Evolutionary conservation across 495 filamentous ascomycete genomes (phyloP).

Genomic region (Aspergillus nanangensis): DNA sequence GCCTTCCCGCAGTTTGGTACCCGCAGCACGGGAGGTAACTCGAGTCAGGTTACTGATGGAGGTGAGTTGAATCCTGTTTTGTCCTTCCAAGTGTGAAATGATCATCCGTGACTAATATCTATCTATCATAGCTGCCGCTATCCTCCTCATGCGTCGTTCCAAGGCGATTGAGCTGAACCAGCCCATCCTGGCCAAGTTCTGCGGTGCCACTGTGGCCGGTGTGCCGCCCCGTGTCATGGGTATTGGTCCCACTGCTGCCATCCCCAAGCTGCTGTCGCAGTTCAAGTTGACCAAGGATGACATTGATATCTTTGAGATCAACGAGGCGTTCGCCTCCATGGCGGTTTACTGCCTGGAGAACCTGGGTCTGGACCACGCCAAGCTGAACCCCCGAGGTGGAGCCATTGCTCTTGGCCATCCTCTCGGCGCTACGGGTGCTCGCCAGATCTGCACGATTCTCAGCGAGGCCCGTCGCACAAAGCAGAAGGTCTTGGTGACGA

Average conservation of each 20-base stretch:
- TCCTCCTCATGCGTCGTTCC: conserved; percentile 91
- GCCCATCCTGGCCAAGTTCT: conserved; percentile 92
- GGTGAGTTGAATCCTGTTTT: conserved; percentile 28
- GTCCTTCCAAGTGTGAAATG: neutral
- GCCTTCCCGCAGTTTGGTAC: conserved; percentile 91
- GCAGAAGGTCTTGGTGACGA: conserved; percentile 79
- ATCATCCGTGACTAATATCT: conserved; percentile 4
- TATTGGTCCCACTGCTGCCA: conserved; percentile 88
- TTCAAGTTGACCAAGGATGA: conserved; percentile 76
- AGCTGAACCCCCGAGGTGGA: conserved; percentile 86
- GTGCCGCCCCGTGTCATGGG: conserved; percentile 94
- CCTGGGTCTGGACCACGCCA: conserved; percentile 71
- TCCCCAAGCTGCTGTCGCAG: conserved; percentile 87
- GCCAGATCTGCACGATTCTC: conserved; percentile 81
- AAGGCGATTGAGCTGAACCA: conserved; percentile 83
- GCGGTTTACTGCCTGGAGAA: conserved; percentile 84
- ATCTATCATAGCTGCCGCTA: conserved; percentile 59
- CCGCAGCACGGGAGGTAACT: conserved; percentile 89
- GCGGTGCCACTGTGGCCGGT: conserved; percentile 85
- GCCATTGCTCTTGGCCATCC: conserved; percentile 80
- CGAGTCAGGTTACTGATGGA: conserved; percentile 92
- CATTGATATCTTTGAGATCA: conserved; percentile 87
- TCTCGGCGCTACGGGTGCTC: conserved; percentile 71
- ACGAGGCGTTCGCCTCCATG: conserved; percentile 98
- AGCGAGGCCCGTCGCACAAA: conserved; percentile 73